Conservation (phyloP, 2,329 filamentous ascomycete genomes). For the Leptographium radiaticola region DNA sequence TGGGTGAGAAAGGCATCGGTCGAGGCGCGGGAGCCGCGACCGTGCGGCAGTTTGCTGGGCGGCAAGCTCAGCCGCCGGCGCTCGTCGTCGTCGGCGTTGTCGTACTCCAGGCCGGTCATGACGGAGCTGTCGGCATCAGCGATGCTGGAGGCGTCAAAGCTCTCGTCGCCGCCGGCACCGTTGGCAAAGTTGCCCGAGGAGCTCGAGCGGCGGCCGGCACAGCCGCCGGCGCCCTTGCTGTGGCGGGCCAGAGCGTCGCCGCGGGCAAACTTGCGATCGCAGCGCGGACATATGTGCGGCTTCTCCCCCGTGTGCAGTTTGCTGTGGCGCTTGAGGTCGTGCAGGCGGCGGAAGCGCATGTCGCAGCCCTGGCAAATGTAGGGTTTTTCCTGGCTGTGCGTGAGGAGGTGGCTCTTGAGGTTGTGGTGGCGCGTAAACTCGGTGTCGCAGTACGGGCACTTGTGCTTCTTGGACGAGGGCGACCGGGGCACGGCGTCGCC, state of each 20-base stretch:
- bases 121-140: constrained; percentile 32
- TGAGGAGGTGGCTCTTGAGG: constrained; percentile 90
- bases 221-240: constrained; percentile 90
- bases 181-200: constrained; percentile 43
- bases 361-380: constrained; percentile 90
- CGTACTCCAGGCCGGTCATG: constrained; percentile 45
- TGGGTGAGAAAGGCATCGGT: constrained; percentile 43
- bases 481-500: constrained; percentile 46
- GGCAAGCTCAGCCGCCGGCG: constrained; percentile 57
- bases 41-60: constrained; percentile 58
- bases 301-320: constrained; percentile 96
- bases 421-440: constrained; percentile 98
- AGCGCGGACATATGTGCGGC: constrained; percentile 88
- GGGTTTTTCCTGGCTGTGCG: constrained; percentile 96
- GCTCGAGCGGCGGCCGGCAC: constrained; percentile 79
- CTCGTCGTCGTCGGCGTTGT: constrained; percentile 46
- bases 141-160: constrained; percentile 19
- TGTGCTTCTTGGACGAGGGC: constrained; percentile 82
- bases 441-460: constrained; percentile 90
- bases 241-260: constrained; percentile 91
- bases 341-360: constrained; percentile 80
- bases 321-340: constrained; percentile 90
- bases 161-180: constrained; percentile 6
- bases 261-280: constrained; percentile 85
- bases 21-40: constrained; percentile 25